A percentile compares a stretch with the other conserved stretches of the same genome.
These are phyloP conservation scores for Saccharomycodes ludwigii DNA, from an alignment of 805 yeast species.

Conservation along the genomic window DNA sequence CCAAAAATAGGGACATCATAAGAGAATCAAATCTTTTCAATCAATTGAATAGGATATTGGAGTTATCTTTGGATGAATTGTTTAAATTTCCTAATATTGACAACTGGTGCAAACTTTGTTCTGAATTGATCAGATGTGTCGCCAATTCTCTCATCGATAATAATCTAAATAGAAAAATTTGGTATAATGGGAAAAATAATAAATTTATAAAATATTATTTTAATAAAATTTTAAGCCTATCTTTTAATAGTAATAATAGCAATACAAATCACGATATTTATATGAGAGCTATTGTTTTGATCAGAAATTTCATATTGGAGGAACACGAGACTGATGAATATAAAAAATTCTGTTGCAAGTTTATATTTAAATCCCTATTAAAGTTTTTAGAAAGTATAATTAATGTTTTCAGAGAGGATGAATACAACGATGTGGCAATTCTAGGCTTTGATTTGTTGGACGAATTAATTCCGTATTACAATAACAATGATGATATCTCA, in stretches of 20 bases:
- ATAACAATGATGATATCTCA: too few relatives aligned
- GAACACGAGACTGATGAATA: conserved; percentile 7
- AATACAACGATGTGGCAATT: too few relatives aligned
- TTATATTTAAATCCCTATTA: conserved; percentile 12
- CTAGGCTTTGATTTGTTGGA: too few relatives aligned
- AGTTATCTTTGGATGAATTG: conserved; percentile 8
- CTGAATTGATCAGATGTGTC: conserved; percentile 22
- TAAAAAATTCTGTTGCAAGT: conserved; percentile 7
- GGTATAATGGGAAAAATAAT: conserved; percentile 8
- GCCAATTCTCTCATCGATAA: conserved; percentile 23
- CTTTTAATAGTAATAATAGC: conserved; percentile 4
- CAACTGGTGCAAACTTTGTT: conserved; percentile 12
- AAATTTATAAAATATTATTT: conserved; percentile 11
- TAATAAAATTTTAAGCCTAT: conserved; percentile 10
- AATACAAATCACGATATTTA: conserved; percentile 11
- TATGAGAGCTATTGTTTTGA: conserved; percentile 16
- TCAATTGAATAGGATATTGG: conserved; percentile 11
- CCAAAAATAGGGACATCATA: conserved; percentile 18
- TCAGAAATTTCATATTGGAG: conserved; percentile 19
- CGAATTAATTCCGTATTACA: too few relatives aligned
- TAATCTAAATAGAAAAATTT: conserved; percentile 16
- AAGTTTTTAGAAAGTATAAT: conserved; percentile 7
- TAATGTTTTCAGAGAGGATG: too few relatives aligned
- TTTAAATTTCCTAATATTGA: conserved; percentile 6
- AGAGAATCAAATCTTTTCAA: conserved; percentile 18